Percentiles rank a stretch among this genome's conserved stretches.
Conservation (phyloP, 2,329 filamentous ascomycete genomes). For the Mycogone perniciosa region DNA sequence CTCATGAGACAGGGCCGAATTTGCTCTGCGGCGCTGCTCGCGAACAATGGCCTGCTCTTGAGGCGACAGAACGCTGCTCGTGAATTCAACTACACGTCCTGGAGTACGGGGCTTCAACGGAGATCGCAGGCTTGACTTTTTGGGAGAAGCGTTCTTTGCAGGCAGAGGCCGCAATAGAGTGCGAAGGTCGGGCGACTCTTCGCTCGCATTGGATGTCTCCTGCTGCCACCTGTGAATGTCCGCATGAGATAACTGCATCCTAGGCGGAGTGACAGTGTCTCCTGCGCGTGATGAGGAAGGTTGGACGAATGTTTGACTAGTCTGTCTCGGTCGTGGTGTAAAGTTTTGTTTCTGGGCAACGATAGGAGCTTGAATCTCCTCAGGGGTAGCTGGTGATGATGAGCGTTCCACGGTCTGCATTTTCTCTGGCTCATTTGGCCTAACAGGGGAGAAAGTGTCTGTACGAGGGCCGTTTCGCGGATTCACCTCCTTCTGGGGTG, state of each 20-base stretch:
- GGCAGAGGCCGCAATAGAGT: constrained; percentile 44
- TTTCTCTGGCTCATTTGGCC: background rate
- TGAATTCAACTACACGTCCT: constrained; percentile 53
- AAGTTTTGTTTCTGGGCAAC: constrained; percentile 45
- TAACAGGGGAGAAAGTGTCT: constrained; percentile 32
- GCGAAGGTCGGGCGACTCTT: constrained; percentile 31
- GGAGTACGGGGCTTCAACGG: constrained; percentile 52
- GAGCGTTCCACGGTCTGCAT: background rate
- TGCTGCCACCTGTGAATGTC: constrained; percentile 39
- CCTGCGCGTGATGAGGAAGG: constrained; percentile 23
- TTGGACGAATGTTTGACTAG: constrained; percentile 34
- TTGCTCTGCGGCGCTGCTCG: constrained; percentile 25
- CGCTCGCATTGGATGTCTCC: constrained; percentile 32
- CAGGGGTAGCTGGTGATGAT: constrained; percentile 26
- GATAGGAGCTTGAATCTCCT: constrained; percentile 26
- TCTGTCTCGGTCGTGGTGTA: constrained; percentile 35
- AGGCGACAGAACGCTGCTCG: constrained; percentile 43
- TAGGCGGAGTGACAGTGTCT: constrained; percentile 29
- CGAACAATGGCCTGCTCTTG: constrained; percentile 33
- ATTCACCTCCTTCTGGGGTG: constrained; percentile 26
- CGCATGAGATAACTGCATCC: constrained; percentile 36
- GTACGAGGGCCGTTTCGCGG: constrained; percentile 26
- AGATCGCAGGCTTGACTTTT: constrained; percentile 52
- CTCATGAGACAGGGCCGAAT: constrained; percentile 14
- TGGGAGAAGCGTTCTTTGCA: constrained; percentile 46